Base-by-base conservation (phyloP, 2,329 filamentous ascomycete species). In the Zymoseptoria crescenta region DNA sequence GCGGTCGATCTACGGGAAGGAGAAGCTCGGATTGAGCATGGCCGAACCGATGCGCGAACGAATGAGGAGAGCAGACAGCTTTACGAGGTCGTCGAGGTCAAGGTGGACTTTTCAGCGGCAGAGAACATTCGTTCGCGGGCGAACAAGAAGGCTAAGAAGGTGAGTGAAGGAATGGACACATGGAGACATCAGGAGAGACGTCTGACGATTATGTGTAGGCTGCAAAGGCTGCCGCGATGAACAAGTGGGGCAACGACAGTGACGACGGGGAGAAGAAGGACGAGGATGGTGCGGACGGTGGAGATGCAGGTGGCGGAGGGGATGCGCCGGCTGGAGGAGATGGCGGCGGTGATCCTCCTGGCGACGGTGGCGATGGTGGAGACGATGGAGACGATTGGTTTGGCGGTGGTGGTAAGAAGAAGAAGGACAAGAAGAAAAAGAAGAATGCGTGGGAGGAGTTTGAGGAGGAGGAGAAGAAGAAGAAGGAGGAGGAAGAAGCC, bases 61-160 rank as follows among this genome's bases (percentile, higher is more conserved):
- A 27, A 35, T 6, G 45, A 41, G 21, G 55, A 53, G 28, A 19
- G 24, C 8, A 8, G 49, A 35, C 45, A 20, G 16, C 27, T 24
- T 28, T 55, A 41, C 52, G 52, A 74, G 48, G 20, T 29, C 4
- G 20, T 68, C 75, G 55, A 67, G 30, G 61, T 62, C 20, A 73
- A 76, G 29, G 74, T 89, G 55, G 85, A 89, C 68, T 83, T 88
- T 59, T 75, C 76, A 21, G 82, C 79, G 27, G 49, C 81, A 78
- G 54, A 83, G 79, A 73, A 76, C 35, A 66, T 79, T 61, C 74
- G 73, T 41, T 71, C 77, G 55, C 80, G 86, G 68, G 79, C 77
- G 30, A 74, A 76, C 59, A 87, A 87, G 73, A 77, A 77, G 41
- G 73, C 74, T 30, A 78, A 79, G 62, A 71, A 76, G 51, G 51